phyloP scores from a whole-genome alignment of 768 basidiomycete species.

The Ephemerocybe angulata region DNA sequence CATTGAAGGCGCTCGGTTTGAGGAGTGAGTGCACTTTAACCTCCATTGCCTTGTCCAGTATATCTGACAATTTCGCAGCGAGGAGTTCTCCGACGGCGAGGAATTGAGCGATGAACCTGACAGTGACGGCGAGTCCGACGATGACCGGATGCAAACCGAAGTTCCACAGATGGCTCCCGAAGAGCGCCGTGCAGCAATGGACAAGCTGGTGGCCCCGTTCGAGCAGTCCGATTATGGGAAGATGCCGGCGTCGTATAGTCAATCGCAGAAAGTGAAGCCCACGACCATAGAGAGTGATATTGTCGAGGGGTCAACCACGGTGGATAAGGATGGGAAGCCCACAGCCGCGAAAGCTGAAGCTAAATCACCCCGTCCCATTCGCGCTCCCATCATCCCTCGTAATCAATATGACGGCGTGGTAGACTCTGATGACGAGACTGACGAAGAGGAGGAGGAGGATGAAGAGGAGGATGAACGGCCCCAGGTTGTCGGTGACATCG shows the following conservation, averaged over 20 bases:
- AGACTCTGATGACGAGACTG: slow-evolving; percentile 86
- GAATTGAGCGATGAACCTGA: slow-evolving; percentile 1
- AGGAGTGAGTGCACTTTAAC: slow-evolving; percentile 70
- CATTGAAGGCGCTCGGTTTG: slow-evolving; percentile 83
- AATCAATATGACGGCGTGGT: slow-evolving; percentile 89
- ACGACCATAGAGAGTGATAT: slow-evolving; percentile 41
- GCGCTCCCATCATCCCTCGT: slow-evolving; percentile 77
- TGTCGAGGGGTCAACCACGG: slow-evolving; percentile 24
- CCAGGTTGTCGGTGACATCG: slow-evolving; percentile 77
- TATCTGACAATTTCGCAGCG: slow-evolving; percentile 19
- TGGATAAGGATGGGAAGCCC: neutral
- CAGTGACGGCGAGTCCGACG: slow-evolving; percentile 32
- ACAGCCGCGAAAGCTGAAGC: slow-evolving; percentile 11
- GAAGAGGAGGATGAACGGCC: slow-evolving; percentile 82
- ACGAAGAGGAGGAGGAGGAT: slow-evolving; percentile 54
- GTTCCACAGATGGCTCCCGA: slow-evolving; percentile 15
- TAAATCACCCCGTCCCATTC: slow-evolving; percentile 43
- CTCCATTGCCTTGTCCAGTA: neutral
- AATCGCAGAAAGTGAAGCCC: slow-evolving; percentile 64
- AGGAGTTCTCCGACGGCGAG: slow-evolving; percentile 46
- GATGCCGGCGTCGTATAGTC: slow-evolving; percentile 69
- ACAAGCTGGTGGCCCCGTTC: slow-evolving; percentile 76
- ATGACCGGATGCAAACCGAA: slow-evolving; percentile 23
- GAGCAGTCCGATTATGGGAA: slow-evolving; percentile 84
- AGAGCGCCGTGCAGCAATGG: slow-evolving; percentile 64